Evolutionary conservation across 192 early-diverging fungal species (phyloP), one percentile per base, ranked within the genome.

Genomic region (Backusella luteola): DNA sequence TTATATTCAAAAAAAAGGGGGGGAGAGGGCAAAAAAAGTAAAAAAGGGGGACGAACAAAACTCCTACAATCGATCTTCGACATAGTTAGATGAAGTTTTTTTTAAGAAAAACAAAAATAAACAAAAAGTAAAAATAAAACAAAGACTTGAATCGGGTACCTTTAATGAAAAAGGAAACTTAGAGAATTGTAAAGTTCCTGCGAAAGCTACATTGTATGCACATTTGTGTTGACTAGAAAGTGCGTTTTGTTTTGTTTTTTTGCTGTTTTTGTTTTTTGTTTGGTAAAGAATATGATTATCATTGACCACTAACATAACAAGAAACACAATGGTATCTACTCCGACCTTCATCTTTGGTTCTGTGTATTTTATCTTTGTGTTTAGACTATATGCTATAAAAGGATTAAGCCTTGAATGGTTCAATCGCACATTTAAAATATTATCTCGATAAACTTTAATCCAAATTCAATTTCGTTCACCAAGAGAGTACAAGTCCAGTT

Each of bases 151-250:
- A 63, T 63, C 56, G 56, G 56, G 56, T 29, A 23, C 56, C 26
- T 29, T 63, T 29, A 29, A 29, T 63, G 21, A 63, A 63, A 63
- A 63, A 63, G 56, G 56, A 63, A 63, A 63, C 26, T 29, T 14
- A 63, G 26, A 63, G 12, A 63, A 63, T 63, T 63, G 12, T 63
- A n/a, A 53, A 53, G 19, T n/a, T 4, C 21, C 52, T 53, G n/a
- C 21, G n/a, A 21, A 53, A 53, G 21, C 21, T 63, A 63, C 23
- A 63, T 29, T 63, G 21, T 63, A 63, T 63, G 23, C 56, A 29
- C 56, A 63, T 63, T 63, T 63, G 12, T 63, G 56, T 63, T 63
- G 56, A 63, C 53, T 63, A 63, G 56, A 26, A 63, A 63, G 56
- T 63, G 56, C 56, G 56, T 63, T 63, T 59, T 59, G n/a, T 59